These are phyloP conservation scores for Xylariomycetidae sp. DNA, from an alignment of 2,329 filamentous ascomycete species.

Conservation along the genomic window DNA sequence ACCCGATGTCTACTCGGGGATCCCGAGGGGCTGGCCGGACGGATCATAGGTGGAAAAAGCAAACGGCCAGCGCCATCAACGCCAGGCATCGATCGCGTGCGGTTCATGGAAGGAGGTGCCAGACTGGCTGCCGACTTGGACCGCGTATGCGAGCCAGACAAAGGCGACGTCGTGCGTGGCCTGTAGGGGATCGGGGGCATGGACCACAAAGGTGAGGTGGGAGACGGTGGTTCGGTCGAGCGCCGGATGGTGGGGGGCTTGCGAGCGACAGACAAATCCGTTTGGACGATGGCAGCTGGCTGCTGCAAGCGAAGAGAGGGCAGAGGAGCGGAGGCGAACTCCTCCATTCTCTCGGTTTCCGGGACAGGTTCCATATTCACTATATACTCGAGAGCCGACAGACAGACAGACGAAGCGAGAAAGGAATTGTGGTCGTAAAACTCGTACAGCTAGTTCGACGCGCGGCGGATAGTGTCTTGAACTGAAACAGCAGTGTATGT, in stretches of 20 bases:
- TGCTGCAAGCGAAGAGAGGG: slow-evolving; percentile 46
- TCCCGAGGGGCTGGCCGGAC: slow-evolving; percentile 47
- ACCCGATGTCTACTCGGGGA: slow-evolving; percentile 47
- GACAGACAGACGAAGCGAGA: too few species aligned
- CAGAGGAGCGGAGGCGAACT: slow-evolving; percentile 53
- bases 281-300: slow-evolving; percentile 27
- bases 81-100: slow-evolving; percentile 59
- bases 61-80: slow-evolving; percentile 55
- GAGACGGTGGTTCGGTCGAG: slow-evolving; percentile 53
- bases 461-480: too few species aligned
- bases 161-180: slow-evolving; percentile 56
- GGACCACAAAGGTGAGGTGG: slow-evolving; percentile 45
- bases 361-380: slow-evolving; percentile 59
- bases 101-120: slow-evolving; percentile 50
- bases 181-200: slow-evolving; percentile 47
- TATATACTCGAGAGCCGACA: too few species aligned
- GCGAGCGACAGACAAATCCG: slow-evolving; percentile 36
- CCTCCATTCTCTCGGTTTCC: slow-evolving; percentile 63
- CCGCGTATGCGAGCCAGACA: slow-evolving; percentile 49
- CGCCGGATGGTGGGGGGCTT: slow-evolving; percentile 51
- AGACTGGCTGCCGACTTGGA: slow-evolving; percentile 53
- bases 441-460: too few species aligned
- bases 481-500: too few species aligned
- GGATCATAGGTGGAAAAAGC: slow-evolving; percentile 46
- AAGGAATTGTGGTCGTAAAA: too few species aligned